Percentiles rank a stretch among this genome's conserved stretches.
phyloP scores from a whole-genome alignment of 495 filamentous ascomycete genomes.

The Penicillium ucsense region DNA sequence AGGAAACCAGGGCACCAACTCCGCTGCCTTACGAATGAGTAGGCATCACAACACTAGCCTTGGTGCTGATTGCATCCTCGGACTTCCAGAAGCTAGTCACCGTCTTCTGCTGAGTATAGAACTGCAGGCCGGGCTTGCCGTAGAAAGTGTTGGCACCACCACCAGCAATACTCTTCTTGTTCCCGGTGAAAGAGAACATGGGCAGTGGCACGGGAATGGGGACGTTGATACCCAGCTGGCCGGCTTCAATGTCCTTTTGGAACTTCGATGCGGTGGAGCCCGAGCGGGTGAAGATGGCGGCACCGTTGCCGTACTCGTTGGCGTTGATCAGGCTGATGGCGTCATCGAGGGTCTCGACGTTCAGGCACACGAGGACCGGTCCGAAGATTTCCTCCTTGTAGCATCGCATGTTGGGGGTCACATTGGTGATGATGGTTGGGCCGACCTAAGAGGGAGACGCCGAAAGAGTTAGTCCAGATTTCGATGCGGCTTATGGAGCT shows the following conservation, averaged over 20 bases:
- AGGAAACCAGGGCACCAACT: too few relatives aligned
- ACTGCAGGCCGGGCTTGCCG: conserved; percentile 80
- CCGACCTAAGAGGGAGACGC: conserved; percentile 41
- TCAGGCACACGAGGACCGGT: conserved; percentile 54
- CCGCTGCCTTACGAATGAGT: conserved; percentile 47
- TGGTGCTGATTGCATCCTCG: conserved; percentile 70
- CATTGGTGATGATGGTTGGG: conserved; percentile 90
- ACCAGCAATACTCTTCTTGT: conserved; percentile 92
- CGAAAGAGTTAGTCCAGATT: background rate
- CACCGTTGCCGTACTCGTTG: conserved; percentile 65
- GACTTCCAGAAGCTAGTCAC: conserved; percentile 86
- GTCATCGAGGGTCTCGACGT: conserved; percentile 75
- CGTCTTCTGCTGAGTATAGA: conserved; percentile 97
- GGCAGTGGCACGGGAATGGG: conserved; percentile 82
- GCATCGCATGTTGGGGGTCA: conserved; percentile 85
- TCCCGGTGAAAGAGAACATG: conserved; percentile 97
- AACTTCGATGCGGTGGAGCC: conserved; percentile 53
- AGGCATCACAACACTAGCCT: conserved; percentile 89
- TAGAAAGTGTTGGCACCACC: conserved; percentile 94
- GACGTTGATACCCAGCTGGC: conserved; percentile 51
- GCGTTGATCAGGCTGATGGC: conserved; percentile 55
- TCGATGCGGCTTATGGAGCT: background rate
- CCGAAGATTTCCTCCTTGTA: conserved; percentile 98
- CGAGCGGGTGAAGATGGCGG: conserved; percentile 57
- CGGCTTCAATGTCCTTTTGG: conserved; percentile 54